These are phyloP conservation scores for Tolypocladium sp. DNA, from an alignment of 2,329 filamentous ascomycete genomes.

Conservation along the genomic window DNA sequence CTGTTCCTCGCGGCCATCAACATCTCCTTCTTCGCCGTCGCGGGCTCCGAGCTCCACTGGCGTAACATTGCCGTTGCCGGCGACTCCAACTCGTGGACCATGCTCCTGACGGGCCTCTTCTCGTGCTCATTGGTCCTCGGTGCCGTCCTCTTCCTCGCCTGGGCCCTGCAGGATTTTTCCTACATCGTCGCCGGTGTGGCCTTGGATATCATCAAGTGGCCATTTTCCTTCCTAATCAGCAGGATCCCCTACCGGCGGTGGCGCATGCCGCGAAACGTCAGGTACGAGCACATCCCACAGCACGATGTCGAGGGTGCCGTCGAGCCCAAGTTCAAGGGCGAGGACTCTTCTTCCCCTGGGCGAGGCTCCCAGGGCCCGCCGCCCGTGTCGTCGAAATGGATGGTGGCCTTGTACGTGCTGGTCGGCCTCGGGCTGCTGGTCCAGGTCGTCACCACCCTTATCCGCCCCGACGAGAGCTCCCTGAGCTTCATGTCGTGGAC, in stretches of 20 bases:
- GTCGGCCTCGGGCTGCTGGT: constrained; percentile 14
- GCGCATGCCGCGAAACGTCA: background rate
- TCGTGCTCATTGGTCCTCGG: constrained; percentile 7
- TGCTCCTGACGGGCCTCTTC: constrained; percentile 16
- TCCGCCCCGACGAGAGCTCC: constrained; percentile 22
- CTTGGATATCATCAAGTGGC: constrained; percentile 10
- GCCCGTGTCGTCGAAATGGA: background rate
- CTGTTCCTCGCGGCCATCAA: constrained; percentile 10
- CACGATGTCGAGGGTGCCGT: constrained; percentile 7
- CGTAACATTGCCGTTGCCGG: constrained; percentile 15
- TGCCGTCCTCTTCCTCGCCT: constrained; percentile 7
- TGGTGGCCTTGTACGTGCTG: constrained; percentile 9
- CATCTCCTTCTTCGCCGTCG: constrained; percentile 22
- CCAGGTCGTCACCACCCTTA: constrained; percentile 12
- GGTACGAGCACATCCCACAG: constrained; percentile 7
- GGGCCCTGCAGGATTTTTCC: constrained; percentile 12
- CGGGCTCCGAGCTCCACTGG: constrained; percentile 18
- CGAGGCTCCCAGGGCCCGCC: background rate
- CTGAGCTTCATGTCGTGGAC: constrained; percentile 26
- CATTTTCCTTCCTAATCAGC: constrained; percentile 6
- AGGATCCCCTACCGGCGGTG: constrained; percentile 4
- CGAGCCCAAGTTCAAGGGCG: constrained; percentile 5
- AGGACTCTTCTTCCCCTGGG: background rate
- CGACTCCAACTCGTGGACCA: constrained; percentile 12
- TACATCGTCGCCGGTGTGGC: constrained; percentile 10